These are phyloP conservation scores for Ananas comosus DNA, from an alignment of 176 grass and related monocot genomes.

Conservation along the genomic window DNA sequence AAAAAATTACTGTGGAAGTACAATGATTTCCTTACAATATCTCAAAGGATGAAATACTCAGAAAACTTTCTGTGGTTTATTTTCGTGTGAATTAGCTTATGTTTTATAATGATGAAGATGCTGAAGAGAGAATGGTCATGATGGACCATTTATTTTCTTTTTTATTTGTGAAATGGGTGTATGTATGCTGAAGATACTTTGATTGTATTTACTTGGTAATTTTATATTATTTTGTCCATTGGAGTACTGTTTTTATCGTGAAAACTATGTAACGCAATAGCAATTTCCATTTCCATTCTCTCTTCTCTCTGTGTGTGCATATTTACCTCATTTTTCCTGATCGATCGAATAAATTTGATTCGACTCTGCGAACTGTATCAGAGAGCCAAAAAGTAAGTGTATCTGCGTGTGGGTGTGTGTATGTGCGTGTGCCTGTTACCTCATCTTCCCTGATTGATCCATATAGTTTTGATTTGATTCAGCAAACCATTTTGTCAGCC, in stretches of 20 bases:
- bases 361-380: too few species aligned
- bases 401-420: too few species aligned
- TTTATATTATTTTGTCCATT: background rate
- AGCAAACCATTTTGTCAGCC: too few species aligned
- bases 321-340: too few species aligned
- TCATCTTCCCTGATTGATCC: too few species aligned
- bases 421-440: too few species aligned
- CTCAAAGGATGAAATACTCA: background rate
- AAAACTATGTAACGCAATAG: too few species aligned
- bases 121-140: background rate
- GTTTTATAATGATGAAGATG: constrained; percentile 1
- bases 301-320: too few species aligned
- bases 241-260: background rate
- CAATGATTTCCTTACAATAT: background rate
- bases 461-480: too few species aligned
- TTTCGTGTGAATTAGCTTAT: background rate
- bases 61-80: background rate
- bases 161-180: background rate
- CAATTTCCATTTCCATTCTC: too few species aligned
- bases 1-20: constrained; percentile 14
- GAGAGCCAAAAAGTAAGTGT: too few species aligned
- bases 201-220: background rate
- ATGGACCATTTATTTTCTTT: background rate
- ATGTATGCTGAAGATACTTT: background rate
- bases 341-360: too few species aligned